Percentiles rank a stretch among this genome's conserved stretches.
These are phyloP conservation scores for Skeletonema menzelii DNA, from an alignment of 108 stramenopile species.

Conservation along the genomic window DNA sequence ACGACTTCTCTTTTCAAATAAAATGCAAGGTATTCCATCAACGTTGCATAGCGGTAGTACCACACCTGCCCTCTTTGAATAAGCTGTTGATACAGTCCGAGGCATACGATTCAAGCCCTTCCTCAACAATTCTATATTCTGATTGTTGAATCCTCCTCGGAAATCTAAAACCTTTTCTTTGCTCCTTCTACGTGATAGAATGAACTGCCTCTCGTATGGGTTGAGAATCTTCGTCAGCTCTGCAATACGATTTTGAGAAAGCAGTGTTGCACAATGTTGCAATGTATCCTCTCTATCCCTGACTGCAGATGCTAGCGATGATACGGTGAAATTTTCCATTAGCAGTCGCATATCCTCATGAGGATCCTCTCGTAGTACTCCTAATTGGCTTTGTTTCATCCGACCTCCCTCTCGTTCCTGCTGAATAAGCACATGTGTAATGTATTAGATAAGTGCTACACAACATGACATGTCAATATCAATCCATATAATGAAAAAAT, in stretches of 20 bases:
- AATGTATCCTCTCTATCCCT: conserved; percentile 93
- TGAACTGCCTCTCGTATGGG: conserved; percentile 72
- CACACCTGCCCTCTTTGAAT: conserved; percentile 82
- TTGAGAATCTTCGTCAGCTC: conserved; percentile 66
- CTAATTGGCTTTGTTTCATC: conserved; percentile 65
- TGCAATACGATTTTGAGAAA: conserved; percentile 65
- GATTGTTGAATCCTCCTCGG: conserved; percentile 59
- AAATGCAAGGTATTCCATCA: conserved; percentile 87
- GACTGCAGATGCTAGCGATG: conserved; percentile 87
- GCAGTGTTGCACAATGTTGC: conserved; percentile 80
- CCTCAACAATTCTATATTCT: conserved; percentile 74
- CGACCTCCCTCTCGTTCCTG: conserved; percentile 74
- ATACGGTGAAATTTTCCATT: conserved; percentile 89
- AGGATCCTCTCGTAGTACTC: conserved; percentile 88
- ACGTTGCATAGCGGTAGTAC: conserved; percentile 92
- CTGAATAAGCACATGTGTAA: not conserved
- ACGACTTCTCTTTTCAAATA: conserved; percentile 86
- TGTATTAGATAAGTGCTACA: not conserved
- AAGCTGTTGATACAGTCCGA: conserved; percentile 83
- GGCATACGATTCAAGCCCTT: conserved; percentile 93
- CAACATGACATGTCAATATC: not conserved
- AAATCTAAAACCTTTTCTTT: conserved; percentile 60
- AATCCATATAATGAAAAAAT: not conserved
- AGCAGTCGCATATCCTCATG: conserved; percentile 87
- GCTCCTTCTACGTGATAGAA: conserved; percentile 60